A percentile compares a stretch with the other conserved stretches of the same genome.
Evolutionary conservation across 805 yeast species (phyloP).

Genomic region (Metschnikowia reukaufii): DNA sequence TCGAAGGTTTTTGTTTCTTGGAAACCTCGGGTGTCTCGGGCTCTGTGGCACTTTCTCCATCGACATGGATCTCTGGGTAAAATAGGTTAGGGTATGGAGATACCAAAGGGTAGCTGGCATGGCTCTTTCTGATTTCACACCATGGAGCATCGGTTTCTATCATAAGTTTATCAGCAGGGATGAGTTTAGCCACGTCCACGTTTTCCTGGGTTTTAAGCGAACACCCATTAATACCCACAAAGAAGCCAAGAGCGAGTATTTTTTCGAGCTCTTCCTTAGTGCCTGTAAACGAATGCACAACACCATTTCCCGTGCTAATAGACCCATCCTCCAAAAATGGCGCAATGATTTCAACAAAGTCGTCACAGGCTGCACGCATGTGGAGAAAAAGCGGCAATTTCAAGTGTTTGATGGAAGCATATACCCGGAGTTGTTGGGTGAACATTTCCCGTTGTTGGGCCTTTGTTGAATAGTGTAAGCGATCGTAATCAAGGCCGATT

Average conservation of each 20-base stretch:
- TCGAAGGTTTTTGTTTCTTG: constrained; percentile 15
- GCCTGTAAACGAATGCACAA: constrained; percentile 96
- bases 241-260: constrained; percentile 59
- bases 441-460: constrained; percentile 70
- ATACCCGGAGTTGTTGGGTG: constrained; percentile 67
- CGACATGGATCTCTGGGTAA: constrained; percentile 42
- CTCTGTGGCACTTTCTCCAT: background rate
- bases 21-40: background rate
- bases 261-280: constrained; percentile 58
- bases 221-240: constrained; percentile 89
- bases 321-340: constrained; percentile 57
- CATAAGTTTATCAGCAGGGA: constrained; percentile 73
- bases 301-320: constrained; percentile 55
- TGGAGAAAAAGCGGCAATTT: constrained; percentile 83
- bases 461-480: constrained; percentile 72
- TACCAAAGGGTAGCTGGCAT: constrained; percentile 65
- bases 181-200: constrained; percentile 56
- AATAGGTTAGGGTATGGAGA: constrained; percentile 55
- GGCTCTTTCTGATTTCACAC: constrained; percentile 91
- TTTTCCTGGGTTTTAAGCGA: constrained; percentile 80
- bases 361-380: constrained; percentile 82
- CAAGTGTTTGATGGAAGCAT: constrained; percentile 40
- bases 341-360: constrained; percentile 61
- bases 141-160: constrained; percentile 98
- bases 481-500: constrained; percentile 91